phyloP scores from a whole-genome alignment of 129 eudicot species.

The Escallonia herrerae region DNA sequence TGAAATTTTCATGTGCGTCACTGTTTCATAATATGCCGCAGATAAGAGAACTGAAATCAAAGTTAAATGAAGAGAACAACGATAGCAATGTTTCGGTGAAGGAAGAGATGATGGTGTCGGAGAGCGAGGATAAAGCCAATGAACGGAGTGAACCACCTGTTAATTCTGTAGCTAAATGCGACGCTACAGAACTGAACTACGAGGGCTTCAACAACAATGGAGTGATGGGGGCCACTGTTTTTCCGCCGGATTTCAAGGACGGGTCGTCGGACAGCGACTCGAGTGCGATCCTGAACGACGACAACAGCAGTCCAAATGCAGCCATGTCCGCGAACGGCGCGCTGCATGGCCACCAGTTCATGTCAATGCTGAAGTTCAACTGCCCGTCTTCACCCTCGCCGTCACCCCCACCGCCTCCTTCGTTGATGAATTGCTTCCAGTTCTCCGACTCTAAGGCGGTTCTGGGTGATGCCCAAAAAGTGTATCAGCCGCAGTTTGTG shows the following conservation, averaged over 20 bases:
- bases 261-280: conserved; percentile 83
- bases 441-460: conserved; percentile 27
- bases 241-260: conserved; percentile 53
- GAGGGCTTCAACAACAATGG: conserved; percentile 22
- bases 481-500: conserved; percentile 66
- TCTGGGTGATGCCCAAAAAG: conserved; percentile 36
- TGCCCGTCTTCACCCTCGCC: no score
- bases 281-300: conserved; percentile 85
- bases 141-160: conserved; percentile 21
- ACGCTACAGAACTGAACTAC: conserved; percentile 14
- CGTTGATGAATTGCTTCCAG: conserved; percentile 24
- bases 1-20: neutral
- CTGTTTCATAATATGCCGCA: conserved; percentile 5
- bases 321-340: conserved; percentile 13
- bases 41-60: conserved; percentile 67
- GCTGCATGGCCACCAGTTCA: conserved; percentile 18
- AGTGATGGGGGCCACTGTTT: conserved; percentile 16
- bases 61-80: conserved; percentile 43
- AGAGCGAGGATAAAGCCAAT: conserved; percentile 5
- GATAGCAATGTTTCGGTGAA: conserved; percentile 31
- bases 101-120: conserved; percentile 36
- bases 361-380: neutral
- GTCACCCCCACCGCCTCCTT: conserved; percentile 3
- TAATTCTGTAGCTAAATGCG: conserved; percentile 5
- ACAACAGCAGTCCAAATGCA: conserved; percentile 38